Evolutionary conservation across 176 grass and related monocot genomes (phyloP).

Genomic region (Calamus simplicifolius): DNA sequence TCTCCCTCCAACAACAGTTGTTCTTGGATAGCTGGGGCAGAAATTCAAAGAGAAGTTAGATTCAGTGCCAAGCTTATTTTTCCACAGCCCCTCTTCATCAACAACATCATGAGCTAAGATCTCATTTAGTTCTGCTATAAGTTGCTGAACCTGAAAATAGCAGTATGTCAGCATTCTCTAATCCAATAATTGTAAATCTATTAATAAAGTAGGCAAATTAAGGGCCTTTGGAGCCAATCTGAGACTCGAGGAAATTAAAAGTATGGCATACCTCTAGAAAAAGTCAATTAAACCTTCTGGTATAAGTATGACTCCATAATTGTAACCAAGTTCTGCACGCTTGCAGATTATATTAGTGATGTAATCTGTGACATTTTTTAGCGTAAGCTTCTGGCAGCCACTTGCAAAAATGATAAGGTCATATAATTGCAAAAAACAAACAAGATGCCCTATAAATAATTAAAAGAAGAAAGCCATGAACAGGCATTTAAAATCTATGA

Average conservation of each 20-base stretch:
- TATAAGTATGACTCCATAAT: conserved; percentile 96
- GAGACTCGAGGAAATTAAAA: background rate
- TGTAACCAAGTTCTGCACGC: conserved; percentile 89
- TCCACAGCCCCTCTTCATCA: conserved; percentile 83
- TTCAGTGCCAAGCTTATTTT: conserved; percentile 71
- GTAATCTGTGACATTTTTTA: conserved; percentile 89
- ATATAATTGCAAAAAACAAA: background rate
- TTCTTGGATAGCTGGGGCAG: conserved; percentile 83
- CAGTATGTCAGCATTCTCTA: background rate
- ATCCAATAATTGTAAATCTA: no score
- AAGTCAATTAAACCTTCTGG: conserved; percentile 98
- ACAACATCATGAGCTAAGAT: conserved; percentile 79
- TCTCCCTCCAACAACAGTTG: conserved; percentile 97
- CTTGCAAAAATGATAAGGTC: conserved; percentile 23
- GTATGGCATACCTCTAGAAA: conserved; percentile 68
- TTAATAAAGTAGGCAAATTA: no score
- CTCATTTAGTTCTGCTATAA: conserved; percentile 93
- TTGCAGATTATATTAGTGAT: conserved; percentile 87
- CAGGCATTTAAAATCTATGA: no score
- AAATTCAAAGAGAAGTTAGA: conserved; percentile 70
- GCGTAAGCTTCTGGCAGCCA: conserved; percentile 79
- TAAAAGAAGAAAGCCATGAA: no score
- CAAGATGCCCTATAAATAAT: background rate
- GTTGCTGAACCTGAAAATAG: conserved; percentile 69
- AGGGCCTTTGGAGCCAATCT: background rate